Base-by-base conservation (phyloP, 169 alveolate species). In the Theileria luwenshuni region DNA sequence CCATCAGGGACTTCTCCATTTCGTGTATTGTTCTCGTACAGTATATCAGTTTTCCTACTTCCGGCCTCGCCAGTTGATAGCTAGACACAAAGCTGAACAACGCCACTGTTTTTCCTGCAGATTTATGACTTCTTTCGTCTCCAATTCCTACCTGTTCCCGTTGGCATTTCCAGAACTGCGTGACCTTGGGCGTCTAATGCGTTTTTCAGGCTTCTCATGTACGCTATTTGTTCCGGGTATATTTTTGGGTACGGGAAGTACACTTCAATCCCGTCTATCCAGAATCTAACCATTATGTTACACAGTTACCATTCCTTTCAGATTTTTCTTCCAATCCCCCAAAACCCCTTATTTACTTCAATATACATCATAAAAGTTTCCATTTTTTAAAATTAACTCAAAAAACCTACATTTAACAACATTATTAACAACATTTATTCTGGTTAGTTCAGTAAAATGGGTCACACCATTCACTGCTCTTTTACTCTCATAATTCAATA, bases 101-200 rank as follows among this genome's bases (percentile, higher is more conserved):
- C n/a, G 98, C 94, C 45, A 96, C 99, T 8, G 99, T 97, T 74
- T 97, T 97, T 15, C 99, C 99, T 79, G 43, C 45, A 38, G 10
- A 38, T 38, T 7, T 38, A 38, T 7, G 10, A 38, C 17, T 38
- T 38, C 10, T 38, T 38, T 38, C 45, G 5, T 38, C 45, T 7
- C 17, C 17, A 38, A 38, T 38, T 38, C 45, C 10, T 70, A 79
- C 86, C 86, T 67, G 99, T 96, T 12, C 99, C 99, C 15, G 99
- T 97, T 30, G 99, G 99, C 99, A 96, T 97, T 73, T 96, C 99
- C 71, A 97, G 84, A 19, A 96, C 97, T 27, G 96, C 98, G 76
- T 97, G 99, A 64, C 99, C 98, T 71, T 94, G 92, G 41, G 96
- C 94, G 49, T 94, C 97, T 21, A 96, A 74, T 23, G 94, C 91